A percentile compares a stretch with the other conserved stretches of the same genome.
Evolutionary conservation across 345 rosid genomes (phyloP).

Genomic region (Populus tremula): DNA sequence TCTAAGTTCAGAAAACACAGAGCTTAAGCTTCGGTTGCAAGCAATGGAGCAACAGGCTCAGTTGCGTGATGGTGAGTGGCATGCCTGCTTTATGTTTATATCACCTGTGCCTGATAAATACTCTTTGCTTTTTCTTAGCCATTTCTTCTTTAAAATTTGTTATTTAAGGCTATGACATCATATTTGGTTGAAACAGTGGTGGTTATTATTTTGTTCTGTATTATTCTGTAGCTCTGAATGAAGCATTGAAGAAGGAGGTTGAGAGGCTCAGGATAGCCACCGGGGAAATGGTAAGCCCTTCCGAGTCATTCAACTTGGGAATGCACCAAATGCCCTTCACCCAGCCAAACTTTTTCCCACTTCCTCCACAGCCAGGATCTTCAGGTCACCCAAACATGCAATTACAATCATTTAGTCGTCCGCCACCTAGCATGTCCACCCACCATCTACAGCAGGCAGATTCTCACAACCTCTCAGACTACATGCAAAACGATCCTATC

Average conservation of each 20-base stretch:
- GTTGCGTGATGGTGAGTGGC: slow-evolving; percentile 67
- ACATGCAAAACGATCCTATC: slow-evolving; percentile 63
- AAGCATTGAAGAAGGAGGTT: slow-evolving; percentile 78
- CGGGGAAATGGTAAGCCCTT: slow-evolving; percentile 55
- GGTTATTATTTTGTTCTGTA: not conserved
- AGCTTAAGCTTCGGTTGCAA: slow-evolving; percentile 88
- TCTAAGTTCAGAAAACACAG: slow-evolving; percentile 72
- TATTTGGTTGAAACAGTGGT: not conserved
- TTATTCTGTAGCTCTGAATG: slow-evolving; percentile 56
- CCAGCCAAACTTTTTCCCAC: slow-evolving; percentile 41
- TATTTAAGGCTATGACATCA: not conserved
- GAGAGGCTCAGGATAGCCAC: slow-evolving; percentile 76
- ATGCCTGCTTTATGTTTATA: not conserved
- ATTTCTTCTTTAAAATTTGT: not conserved
- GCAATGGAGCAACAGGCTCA: slow-evolving; percentile 90
- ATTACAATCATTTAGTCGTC: slow-evolving; percentile 51
- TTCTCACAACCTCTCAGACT: slow-evolving; percentile 46
- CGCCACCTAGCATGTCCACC: slow-evolving; percentile 29
- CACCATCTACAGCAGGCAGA: slow-evolving; percentile 12
- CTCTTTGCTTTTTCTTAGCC: not conserved
- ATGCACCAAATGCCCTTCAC: slow-evolving; percentile 57
- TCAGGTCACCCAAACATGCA: slow-evolving; percentile 47
- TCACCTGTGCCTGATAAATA: too few species aligned
- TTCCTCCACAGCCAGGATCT: slow-evolving; percentile 43
- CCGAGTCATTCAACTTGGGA: slow-evolving; percentile 61